These are phyloP conservation scores for Backusella luteola DNA, from an alignment of 192 early-diverging fungal genomes.

Conservation along the genomic window DNA sequence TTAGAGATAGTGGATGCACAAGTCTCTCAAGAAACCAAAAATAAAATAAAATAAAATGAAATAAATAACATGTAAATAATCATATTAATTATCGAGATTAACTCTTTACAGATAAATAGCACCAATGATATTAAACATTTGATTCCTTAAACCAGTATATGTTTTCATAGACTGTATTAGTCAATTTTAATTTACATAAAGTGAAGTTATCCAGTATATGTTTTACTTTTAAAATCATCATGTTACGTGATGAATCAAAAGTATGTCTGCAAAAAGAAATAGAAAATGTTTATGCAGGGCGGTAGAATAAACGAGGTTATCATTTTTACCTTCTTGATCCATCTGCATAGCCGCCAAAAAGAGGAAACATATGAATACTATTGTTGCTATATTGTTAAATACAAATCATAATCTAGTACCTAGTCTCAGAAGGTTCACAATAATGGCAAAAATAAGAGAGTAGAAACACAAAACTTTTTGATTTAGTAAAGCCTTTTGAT, in stretches of 20 bases:
- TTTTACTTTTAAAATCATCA: not conserved
- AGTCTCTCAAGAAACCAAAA: not conserved
- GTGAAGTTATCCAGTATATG: not conserved
- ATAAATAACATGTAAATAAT: not conserved
- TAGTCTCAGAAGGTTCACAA: too few relatives aligned
- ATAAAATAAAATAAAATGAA: not conserved
- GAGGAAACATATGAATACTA: not conserved
- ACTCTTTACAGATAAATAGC: not conserved
- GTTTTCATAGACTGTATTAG: not conserved
- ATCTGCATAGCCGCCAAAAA: not conserved
- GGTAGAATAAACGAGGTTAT: not conserved
- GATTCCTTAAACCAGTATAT: not conserved
- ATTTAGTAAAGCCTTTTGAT: too few relatives aligned
- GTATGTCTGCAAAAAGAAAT: not conserved
- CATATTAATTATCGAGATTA: not conserved
- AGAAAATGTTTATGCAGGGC: not conserved
- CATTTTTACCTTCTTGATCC: not conserved
- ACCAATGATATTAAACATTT: not conserved
- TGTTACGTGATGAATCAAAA: not conserved
- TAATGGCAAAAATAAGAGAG: too few relatives aligned
- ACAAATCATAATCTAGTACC: too few relatives aligned
- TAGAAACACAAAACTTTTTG: too few relatives aligned
- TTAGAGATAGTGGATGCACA: not conserved
- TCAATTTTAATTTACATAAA: not conserved
- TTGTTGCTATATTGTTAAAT: not conserved